Conservation (phyloP, 1,284 basidiomycete species). For the Puccinia brachypodii region DNA sequence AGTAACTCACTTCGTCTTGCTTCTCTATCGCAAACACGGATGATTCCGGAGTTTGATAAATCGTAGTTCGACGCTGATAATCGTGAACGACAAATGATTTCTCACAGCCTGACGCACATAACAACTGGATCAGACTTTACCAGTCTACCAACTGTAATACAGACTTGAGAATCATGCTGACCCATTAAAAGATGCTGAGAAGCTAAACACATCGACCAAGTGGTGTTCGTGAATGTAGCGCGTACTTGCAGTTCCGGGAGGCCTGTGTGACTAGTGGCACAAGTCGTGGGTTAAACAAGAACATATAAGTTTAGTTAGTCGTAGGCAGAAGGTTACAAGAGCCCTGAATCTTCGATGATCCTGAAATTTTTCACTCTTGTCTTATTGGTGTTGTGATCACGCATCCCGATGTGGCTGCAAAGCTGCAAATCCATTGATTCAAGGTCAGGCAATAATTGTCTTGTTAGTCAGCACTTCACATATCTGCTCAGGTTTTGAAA, state of each 20-base stretch:
- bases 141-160: neutral
- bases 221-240: conserved; percentile 5
- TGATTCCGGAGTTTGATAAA: conserved; percentile 11
- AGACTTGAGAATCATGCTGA: neutral
- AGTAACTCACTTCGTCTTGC: neutral
- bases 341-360: neutral
- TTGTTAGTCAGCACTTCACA: neutral
- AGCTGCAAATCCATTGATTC: neutral
- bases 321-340: neutral
- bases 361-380: neutral
- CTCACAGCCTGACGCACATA: neutral
- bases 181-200: conserved; percentile 15
- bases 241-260: neutral
- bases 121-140: neutral
- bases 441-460: neutral
- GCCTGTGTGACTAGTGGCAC: neutral
- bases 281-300: neutral
- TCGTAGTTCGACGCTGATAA: neutral
- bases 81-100: neutral
- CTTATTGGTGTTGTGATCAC: neutral
- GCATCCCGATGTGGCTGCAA: conserved; percentile 25
- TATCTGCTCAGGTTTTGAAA: neutral
- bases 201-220: conserved; percentile 9
- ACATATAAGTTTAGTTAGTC: neutral
- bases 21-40: conserved; percentile 15